Percentiles rank a stretch among this genome's conserved stretches.
Conservation (phyloP, 2,329 filamentous ascomycete genomes). For the Penicillium sp. region DNA sequence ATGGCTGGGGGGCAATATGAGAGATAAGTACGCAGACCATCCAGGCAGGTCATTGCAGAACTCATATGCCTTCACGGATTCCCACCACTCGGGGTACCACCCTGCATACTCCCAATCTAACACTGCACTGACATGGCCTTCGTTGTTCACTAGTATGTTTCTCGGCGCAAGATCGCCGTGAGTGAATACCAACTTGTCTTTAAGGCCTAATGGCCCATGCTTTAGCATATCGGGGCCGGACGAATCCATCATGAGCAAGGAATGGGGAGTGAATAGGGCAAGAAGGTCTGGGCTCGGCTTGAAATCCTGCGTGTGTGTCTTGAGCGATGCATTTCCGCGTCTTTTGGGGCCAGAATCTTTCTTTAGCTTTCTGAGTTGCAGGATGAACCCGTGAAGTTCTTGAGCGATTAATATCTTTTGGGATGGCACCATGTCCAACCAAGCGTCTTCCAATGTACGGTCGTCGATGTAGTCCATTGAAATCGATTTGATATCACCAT, state of each 20-base stretch:
- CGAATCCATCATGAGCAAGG: background rate
- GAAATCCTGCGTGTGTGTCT: background rate
- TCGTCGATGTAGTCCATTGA: conserved; percentile 5
- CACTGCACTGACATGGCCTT: conserved; percentile 4
- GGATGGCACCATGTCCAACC: conserved; percentile 5
- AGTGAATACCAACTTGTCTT: conserved; percentile 2
- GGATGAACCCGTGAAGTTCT: conserved; percentile 7
- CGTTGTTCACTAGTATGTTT: conserved; percentile 11
- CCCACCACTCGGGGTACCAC: conserved; percentile 4
- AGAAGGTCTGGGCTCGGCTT: background rate
- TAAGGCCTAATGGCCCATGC: background rate
- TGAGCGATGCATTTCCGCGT: background rate
- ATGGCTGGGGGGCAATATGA: conserved; percentile 1
- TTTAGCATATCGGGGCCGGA: background rate
- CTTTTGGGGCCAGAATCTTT: no score
- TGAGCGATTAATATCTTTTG: conserved; percentile 8
- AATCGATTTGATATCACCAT: background rate
- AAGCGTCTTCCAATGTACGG: conserved; percentile 7
- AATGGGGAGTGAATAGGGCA: background rate
- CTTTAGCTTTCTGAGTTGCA: background rate
- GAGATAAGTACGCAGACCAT: conserved; percentile 1
- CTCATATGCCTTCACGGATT: conserved; percentile 1
- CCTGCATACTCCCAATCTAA: conserved; percentile 12
- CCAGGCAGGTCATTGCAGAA: conserved; percentile 2
- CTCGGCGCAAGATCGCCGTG: conserved; percentile 8